phyloP scores from a whole-genome alignment of 2,329 filamentous ascomycete species.

The Talaromyces sp. region DNA sequence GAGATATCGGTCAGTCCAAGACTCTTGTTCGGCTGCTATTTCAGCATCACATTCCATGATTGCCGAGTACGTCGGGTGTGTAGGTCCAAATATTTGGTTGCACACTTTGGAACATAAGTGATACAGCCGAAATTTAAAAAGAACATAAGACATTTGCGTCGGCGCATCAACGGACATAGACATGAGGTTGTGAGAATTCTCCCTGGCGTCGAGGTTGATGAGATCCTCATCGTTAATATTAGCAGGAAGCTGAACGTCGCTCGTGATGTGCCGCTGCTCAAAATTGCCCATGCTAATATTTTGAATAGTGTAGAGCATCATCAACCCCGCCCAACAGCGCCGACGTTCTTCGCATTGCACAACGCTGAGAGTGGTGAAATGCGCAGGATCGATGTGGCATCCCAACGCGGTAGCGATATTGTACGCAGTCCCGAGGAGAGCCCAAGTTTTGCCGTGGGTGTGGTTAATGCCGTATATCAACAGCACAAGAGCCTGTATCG shows the following conservation, averaged over 20 bases:
- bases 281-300: slow-evolving; percentile 32
- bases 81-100: slow-evolving; percentile 26
- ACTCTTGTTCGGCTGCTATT: slow-evolving; percentile 24
- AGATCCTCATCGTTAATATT: slow-evolving; percentile 34
- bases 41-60: slow-evolving; percentile 24
- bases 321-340: slow-evolving; percentile 34
- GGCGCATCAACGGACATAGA: slow-evolving; percentile 16
- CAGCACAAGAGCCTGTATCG: slow-evolving; percentile 34
- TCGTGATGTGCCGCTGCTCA: slow-evolving; percentile 21
- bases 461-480: slow-evolving; percentile 35
- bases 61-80: slow-evolving; percentile 13
- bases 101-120: slow-evolving; percentile 32
- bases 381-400: slow-evolving; percentile 36
- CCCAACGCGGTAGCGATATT: slow-evolving; percentile 38
- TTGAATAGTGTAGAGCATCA: slow-evolving; percentile 37
- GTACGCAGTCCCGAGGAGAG: slow-evolving; percentile 34
- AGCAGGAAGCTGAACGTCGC: slow-evolving; percentile 27
- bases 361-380: slow-evolving; percentile 24
- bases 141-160: slow-evolving; percentile 39
- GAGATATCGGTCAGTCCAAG: slow-evolving; percentile 25
- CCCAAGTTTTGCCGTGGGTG: slow-evolving; percentile 32
- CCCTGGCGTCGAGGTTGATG: slow-evolving; percentile 16
- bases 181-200: slow-evolving; percentile 16
- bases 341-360: slow-evolving; percentile 36
- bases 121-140: slow-evolving; percentile 32